phyloP scores from a whole-genome alignment of 1,139 yeast genomes.

The Candida tunisiensis region DNA sequence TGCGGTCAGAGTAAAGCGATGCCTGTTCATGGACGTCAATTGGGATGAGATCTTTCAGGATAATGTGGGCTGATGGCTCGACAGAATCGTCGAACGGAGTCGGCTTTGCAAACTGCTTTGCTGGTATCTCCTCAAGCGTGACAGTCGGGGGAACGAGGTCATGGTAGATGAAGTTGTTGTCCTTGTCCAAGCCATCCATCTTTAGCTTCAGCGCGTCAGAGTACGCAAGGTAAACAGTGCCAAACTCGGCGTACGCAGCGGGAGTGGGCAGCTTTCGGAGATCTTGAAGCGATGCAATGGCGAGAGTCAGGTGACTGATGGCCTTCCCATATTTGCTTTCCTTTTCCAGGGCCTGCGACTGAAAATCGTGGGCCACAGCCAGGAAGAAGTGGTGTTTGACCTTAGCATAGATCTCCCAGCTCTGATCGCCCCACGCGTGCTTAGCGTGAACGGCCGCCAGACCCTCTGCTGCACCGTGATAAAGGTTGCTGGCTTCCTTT shows the following conservation, averaged over 20 bases:
- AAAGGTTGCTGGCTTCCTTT: conserved; percentile 39
- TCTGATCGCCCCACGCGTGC: conserved; percentile 35
- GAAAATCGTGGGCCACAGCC: conserved; percentile 34
- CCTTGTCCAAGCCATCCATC: conserved; percentile 41
- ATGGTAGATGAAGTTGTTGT: conserved; percentile 82
- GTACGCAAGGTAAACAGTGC: conserved; percentile 9
- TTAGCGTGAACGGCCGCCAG: conserved; percentile 29
- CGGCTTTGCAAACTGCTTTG: conserved; percentile 63
- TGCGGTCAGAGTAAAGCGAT: conserved; percentile 79
- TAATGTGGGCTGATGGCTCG: conserved; percentile 28
- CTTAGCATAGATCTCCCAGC: conserved; percentile 26
- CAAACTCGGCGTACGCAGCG: conserved; percentile 7
- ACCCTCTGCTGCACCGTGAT: conserved; percentile 32
- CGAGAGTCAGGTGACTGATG: conserved; percentile 44
- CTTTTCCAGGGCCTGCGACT: conserved; percentile 32
- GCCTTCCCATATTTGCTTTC: conserved; percentile 57
- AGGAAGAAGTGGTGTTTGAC: conserved; percentile 29
- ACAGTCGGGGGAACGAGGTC: conserved; percentile 40
- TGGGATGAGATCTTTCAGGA: conserved; percentile 55
- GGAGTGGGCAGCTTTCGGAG: conserved; percentile 8
- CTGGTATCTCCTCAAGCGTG: conserved; percentile 39
- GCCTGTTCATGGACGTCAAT: conserved; percentile 73
- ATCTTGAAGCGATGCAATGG: conserved; percentile 18
- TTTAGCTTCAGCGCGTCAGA: conserved; percentile 24
- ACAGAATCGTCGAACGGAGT: conserved; percentile 39